These are phyloP conservation scores for Aspergillus sp. DNA, from an alignment of 2,329 filamentous ascomycete species.

Conservation along the genomic window DNA sequence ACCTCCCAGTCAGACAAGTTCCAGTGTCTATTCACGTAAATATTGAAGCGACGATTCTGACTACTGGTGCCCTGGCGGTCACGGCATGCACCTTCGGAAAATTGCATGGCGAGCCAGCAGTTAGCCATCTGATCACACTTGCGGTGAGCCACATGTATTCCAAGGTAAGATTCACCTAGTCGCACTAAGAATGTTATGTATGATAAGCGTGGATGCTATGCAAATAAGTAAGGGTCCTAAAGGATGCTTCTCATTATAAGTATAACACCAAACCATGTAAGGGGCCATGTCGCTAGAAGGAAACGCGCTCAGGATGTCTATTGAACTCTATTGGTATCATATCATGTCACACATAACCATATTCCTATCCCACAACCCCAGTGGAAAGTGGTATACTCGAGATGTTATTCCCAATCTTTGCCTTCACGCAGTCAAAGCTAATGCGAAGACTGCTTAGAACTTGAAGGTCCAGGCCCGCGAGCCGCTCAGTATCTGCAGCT, in stretches of 20 bases:
- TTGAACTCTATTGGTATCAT: slow-evolving; percentile 2
- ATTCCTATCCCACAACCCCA: slow-evolving; percentile 7
- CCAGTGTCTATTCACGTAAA: no score
- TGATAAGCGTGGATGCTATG: not conserved
- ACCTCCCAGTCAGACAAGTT: no score
- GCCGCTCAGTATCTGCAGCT: slow-evolving; percentile 37
- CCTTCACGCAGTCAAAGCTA: slow-evolving; percentile 62
- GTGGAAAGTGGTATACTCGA: slow-evolving; percentile 29
- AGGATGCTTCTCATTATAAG: not conserved
- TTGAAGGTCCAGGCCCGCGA: slow-evolving; percentile 22
- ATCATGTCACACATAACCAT: not conserved
- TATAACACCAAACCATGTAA: not conserved
- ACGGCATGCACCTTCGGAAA: no score
- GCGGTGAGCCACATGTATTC: no score
- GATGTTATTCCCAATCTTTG: slow-evolving; percentile 71
- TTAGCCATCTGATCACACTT: no score
- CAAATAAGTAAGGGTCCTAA: not conserved
- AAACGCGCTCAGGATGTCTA: not conserved
- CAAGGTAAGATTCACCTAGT: not conserved
- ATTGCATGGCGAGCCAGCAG: no score
- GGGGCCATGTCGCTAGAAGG: not conserved
- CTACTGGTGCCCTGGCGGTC: no score
- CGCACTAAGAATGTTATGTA: not conserved
- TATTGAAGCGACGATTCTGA: no score
- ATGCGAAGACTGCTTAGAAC: slow-evolving; percentile 47